Percentiles rank a stretch among this genome's conserved stretches.
phyloP scores from a whole-genome alignment of 306 rosid species.

The Prunus padus region DNA sequence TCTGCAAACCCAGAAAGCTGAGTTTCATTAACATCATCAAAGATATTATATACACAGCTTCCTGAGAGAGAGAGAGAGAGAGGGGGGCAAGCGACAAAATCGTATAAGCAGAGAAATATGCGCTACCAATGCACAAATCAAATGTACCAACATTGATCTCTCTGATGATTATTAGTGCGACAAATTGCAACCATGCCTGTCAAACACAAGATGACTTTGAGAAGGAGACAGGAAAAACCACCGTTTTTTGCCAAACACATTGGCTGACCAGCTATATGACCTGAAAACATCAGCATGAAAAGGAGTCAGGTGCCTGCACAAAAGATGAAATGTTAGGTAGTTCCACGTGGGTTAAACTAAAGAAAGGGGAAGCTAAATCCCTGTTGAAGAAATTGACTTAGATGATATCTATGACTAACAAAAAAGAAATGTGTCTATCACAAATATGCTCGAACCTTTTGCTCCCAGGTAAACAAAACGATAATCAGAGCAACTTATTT shows the following conservation, averaged over 20 bases:
- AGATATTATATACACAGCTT: constrained; percentile 65
- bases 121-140: neutral
- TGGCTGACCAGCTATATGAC: constrained; percentile 95
- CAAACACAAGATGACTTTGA: constrained; percentile 73
- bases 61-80: constrained; percentile 39
- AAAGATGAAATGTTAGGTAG: constrained; percentile 29
- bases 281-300: constrained; percentile 97
- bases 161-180: constrained; percentile 4
- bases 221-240: constrained; percentile 90
- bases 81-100: neutral
- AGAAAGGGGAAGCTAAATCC: neutral
- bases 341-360: constrained; percentile 14
- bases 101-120: neutral
- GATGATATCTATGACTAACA: neutral
- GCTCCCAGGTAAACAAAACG: constrained; percentile 91
- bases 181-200: constrained; percentile 55
- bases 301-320: constrained; percentile 89
- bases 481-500: constrained; percentile 89
- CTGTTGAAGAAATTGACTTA: constrained; percentile 9
- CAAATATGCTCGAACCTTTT: constrained; percentile 54
- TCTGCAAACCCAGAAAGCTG: constrained; percentile 68
- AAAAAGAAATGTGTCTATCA: neutral
- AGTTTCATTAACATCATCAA: constrained; percentile 64
- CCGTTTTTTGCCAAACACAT: constrained; percentile 84
- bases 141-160: neutral